These are phyloP conservation scores for Tulasnella sp. DNA, from an alignment of 768 basidiomycete species.

Conservation along the genomic window DNA sequence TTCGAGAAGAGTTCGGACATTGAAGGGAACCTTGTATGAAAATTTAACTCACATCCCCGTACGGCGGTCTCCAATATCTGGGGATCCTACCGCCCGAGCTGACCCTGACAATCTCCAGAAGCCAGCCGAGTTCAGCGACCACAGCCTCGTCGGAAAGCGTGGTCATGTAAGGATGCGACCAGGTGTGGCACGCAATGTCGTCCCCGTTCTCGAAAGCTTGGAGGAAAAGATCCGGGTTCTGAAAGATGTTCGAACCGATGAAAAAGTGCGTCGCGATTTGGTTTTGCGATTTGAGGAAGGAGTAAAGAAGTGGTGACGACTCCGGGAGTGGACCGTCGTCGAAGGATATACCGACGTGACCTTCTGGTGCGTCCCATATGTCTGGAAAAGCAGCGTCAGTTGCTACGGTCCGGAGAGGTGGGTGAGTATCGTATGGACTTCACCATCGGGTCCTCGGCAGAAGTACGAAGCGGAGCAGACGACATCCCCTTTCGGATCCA, in stretches of 20 bases:
- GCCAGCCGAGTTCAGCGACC: constrained; percentile 31
- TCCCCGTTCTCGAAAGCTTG: constrained; percentile 20
- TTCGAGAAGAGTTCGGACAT: background rate
- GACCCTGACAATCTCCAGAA: constrained; percentile 29
- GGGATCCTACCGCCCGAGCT: constrained; percentile 27
- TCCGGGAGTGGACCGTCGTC: constrained; percentile 23
- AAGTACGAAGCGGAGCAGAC: constrained; percentile 27
- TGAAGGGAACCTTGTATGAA: background rate
- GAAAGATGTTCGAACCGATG: constrained; percentile 28
- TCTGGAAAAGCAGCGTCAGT: constrained; percentile 17
- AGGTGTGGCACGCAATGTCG: constrained; percentile 25
- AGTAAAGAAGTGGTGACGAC: constrained; percentile 21
- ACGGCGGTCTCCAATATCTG: constrained; percentile 25
- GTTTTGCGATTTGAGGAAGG: constrained; percentile 25
- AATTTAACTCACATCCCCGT: constrained; percentile 18
- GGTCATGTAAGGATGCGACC: constrained; percentile 29
- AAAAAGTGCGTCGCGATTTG: constrained; percentile 28
- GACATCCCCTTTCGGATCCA: constrained; percentile 9
- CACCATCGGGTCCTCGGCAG: constrained; percentile 5
- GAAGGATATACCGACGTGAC: constrained; percentile 20
- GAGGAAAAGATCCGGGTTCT: constrained; percentile 22
- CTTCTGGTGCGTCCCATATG: constrained; percentile 26
- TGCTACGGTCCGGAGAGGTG: constrained; percentile 9
- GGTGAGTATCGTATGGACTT: background rate
- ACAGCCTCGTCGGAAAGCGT: constrained; percentile 30